Evolutionary conservation across 306 rosid genomes (phyloP).

Genomic region (Cicer chorassanicum): DNA sequence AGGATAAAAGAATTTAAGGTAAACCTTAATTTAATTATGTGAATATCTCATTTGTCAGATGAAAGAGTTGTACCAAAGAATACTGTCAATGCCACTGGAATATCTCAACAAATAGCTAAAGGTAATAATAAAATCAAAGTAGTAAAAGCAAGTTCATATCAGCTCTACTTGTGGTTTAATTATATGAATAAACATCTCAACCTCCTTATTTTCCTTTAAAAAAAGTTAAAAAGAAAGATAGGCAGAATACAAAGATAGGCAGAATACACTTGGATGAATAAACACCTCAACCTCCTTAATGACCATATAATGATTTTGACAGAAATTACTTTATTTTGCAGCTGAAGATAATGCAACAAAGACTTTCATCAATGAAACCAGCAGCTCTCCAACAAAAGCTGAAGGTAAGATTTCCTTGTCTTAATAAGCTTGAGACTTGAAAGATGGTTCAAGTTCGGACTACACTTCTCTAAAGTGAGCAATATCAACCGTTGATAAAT

Average conservation of each 20-base stretch:
- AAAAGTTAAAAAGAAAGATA: background rate
- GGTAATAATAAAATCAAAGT: slow-evolving; percentile 36
- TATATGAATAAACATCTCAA: background rate
- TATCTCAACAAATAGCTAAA: slow-evolving; percentile 36
- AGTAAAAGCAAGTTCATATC: slow-evolving; percentile 10
- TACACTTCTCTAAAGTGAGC: background rate
- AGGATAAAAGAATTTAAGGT: slow-evolving; percentile 4
- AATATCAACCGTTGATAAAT: too few species aligned
- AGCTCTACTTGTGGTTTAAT: slow-evolving; percentile 10
- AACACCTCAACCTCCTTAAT: too few species aligned
- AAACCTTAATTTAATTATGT: slow-evolving; percentile 13
- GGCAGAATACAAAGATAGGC: background rate
- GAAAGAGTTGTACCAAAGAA: slow-evolving; percentile 30
- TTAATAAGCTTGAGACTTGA: slow-evolving; percentile 10
- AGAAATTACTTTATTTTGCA: slow-evolving; percentile 32
- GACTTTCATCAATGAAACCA: slow-evolving; percentile 36
- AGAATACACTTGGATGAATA: background rate
- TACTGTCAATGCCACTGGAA: slow-evolving; percentile 35
- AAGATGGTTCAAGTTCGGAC: background rate
- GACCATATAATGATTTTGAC: slow-evolving; percentile 31
- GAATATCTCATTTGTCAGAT: slow-evolving; percentile 44
- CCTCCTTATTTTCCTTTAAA: background rate
- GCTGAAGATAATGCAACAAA: slow-evolving; percentile 40
- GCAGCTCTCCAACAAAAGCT: slow-evolving; percentile 33
- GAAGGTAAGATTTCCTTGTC: slow-evolving; percentile 42